Evolutionary conservation across 164 flowering plant genomes (phyloP), one percentile per base, ranked within the genome.

Genomic region (Vitis rupestris): DNA sequence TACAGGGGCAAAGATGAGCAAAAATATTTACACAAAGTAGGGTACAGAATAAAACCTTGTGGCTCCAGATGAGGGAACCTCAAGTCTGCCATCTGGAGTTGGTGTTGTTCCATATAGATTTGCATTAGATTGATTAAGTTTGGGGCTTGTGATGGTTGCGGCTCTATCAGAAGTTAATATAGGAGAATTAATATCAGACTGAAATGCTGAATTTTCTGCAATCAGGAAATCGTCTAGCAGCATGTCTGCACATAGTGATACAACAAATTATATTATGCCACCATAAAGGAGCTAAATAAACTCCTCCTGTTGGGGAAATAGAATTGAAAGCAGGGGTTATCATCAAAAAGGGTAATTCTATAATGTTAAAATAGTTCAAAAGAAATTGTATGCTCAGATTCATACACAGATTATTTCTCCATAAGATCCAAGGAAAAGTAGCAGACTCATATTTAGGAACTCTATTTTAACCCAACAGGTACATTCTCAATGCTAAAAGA

Each of bases 161-260:
- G 84, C 65, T 77, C 89, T 87, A 53, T 91, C 99, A 72, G 91
- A 76, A 61, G 81, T 69, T 70, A 72, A 49, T 17, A 75, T 59
- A 31, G 92, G 86, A 72, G 88, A 69, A 70, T 70, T 82, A 19
- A 70, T 68, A 23, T 90, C 97, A 56, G 97, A 78, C 72, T 88
- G 94, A 65, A 79, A 83, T 62, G 87, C 85, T 37, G 97, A 86
- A 76, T 96, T 90, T 82, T 93, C 99, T 49, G 99, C 97, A 56
- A 88, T 79, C 61, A 96, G 83, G 69, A 88, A 85, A 82, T 96
- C 99, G 79, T 79, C 99, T 13, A 96, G 86, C 78, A 96, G 79
- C 31, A 74, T 59, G 80, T 92, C 99, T 96, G 97, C 85, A 82
- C 15, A 67, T 60, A 49, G 30, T 49, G 8, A 69, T 11, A 19